Base-by-base conservation (phyloP, 768 basidiomycete species). In the Stropharia rugosoannulata region DNA sequence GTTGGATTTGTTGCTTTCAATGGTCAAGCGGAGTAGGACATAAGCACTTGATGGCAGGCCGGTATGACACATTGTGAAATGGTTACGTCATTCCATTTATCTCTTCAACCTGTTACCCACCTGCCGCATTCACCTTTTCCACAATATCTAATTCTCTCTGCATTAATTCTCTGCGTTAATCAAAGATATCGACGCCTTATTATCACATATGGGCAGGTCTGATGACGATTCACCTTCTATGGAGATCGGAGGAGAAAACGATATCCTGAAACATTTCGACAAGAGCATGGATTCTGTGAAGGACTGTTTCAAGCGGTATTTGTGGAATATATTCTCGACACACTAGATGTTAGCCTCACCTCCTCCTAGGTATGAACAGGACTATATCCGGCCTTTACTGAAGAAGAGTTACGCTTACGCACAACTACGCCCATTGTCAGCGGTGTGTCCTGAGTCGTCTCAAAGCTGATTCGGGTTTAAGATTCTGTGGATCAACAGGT, bases 361-460 rank as follows among this genome's bases (percentile, higher is more conserved):
- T 3, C 38, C 18, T 35, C 37, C 5, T 46, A 69, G 68, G 13
- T 46, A 65, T n/a, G 68, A 69, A 51, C 56, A 54, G n/a, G 58
- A 66, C 22, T 59, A 63, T 45, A 57, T 48, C 2, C 62, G 57
- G 15, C 68, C 68, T 32, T 39, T 50, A 8, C n/a, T 64, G 10
- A 45, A 57, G 19, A 48, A 25, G 11, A 40, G 48, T 35, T 46
- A 48, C 16, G 48, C 49, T 2, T 50, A 60, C 38, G 63, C 59
- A 18, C 55, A 60, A 44, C 52, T 60, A 47, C 65, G 65, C n/a
- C 68, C 68, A 29, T 49, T 68, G 6, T 41, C 58, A 6, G 59
- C 65, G 29, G 68, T 69, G 49, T 35, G 59, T 45, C 55, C 49
- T 9, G 18, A 9, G 11, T 35, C 5, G n/a, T 41, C 35, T 6